Evolutionary conservation across 768 basidiomycete genomes (phyloP), one percentile per base, ranked within the genome.

Genomic region (Cyathus striatus): DNA sequence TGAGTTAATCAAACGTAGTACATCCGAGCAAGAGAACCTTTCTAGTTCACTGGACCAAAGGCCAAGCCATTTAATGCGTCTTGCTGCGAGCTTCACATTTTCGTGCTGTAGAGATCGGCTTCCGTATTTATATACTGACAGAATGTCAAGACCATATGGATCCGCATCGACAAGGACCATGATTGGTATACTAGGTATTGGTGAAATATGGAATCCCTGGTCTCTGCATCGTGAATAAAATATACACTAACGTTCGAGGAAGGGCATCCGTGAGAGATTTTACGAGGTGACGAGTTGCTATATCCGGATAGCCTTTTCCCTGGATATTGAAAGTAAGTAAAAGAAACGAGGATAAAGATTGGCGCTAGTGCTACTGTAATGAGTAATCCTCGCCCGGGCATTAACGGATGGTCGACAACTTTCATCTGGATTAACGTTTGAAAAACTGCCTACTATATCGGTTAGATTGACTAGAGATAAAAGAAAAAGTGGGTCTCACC

Each of bases 301-400:
- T 63, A 57, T 99, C 96, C 0, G 96, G 96, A 62, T 95, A 98
- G 2, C 96, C 96, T 59, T 96, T 98, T 0, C 96, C 96, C 93
- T 96, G 51, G 7, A 41, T 12, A 23, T 26, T 5, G 23, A 13
- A 16, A 0, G 39, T n/a, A n/a, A n/a, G n/a, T n/a, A n/a, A n/a
- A n/a, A n/a, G n/a, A n/a, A n/a, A n/a, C n/a, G n/a, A n/a, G n/a
- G n/a, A n/a, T n/a, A n/a, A n/a, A n/a, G n/a, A n/a, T n/a, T n/a
- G n/a, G n/a, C n/a, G n/a, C n/a, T n/a, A n/a, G n/a, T n/a, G n/a
- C 38, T 48, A 90, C 93, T 4, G 93, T 95, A 53, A 95, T 73
- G 33, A 92, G 68, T 16, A 93, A 57, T 1, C 91, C 93, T 26
- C 66, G 61, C 0, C 87, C 84, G 1, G 79, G 73, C 33, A 83